phyloP scores from a whole-genome alignment of 805 yeast species.

The Cyberlindnera amylophila region DNA sequence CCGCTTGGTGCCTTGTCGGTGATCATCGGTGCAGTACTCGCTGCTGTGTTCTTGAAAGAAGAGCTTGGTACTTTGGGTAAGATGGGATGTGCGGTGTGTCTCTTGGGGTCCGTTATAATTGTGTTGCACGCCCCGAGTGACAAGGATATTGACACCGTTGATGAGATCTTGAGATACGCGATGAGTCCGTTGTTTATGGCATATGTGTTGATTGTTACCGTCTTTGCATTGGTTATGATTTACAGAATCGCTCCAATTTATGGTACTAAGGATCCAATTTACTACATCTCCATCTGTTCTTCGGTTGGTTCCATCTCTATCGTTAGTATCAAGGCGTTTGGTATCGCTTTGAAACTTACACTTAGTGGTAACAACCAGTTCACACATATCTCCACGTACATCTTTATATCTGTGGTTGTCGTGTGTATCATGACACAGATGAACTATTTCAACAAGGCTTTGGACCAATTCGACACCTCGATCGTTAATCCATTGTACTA shows the following conservation, averaged over 20 bases:
- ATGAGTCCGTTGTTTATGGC: conserved; percentile 70
- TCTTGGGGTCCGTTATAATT: conserved; percentile 83
- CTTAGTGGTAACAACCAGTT: conserved; percentile 84
- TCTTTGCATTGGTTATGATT: conserved; percentile 73
- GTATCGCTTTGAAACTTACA: conserved; percentile 84
- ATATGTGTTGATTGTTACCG: conserved; percentile 59
- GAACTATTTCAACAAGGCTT: conserved; percentile 91
- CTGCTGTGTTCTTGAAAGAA: conserved; percentile 79
- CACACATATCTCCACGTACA: conserved; percentile 76
- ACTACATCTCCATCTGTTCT: conserved; percentile 85
- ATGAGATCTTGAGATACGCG: conserved; percentile 80
- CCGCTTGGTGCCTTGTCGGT: conserved; percentile 90
- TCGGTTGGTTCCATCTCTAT: conserved; percentile 88
- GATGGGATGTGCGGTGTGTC: conserved; percentile 89
- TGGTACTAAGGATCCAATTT: conserved; percentile 81
- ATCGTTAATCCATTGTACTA: conserved; percentile 89
- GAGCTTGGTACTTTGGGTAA: conserved; percentile 84
- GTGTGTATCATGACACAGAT: conserved; percentile 85
- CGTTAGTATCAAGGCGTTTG: conserved; percentile 90
- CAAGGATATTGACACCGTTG: conserved; percentile 82
- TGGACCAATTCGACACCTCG: conserved; percentile 90
- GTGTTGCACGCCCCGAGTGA: conserved; percentile 94
- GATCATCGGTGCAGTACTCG: conserved; percentile 87
- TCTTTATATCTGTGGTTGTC: conserved; percentile 73
- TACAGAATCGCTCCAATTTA: conserved; percentile 77